phyloP scores from a whole-genome alignment of 202 grass and related monocot genomes.

The Carex arenaria region DNA sequence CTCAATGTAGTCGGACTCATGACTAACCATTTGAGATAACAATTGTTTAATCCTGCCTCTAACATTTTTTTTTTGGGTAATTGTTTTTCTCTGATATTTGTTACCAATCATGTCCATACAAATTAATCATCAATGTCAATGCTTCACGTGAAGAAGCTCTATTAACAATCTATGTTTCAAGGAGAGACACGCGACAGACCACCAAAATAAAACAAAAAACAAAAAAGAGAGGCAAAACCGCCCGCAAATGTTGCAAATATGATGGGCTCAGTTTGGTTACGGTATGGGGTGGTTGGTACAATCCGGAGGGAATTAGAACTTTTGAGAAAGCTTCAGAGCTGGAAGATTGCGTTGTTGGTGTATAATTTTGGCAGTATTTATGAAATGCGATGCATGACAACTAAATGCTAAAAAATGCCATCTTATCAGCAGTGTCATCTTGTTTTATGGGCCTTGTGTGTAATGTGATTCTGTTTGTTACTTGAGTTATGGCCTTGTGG shows the following conservation, averaged over 20 bases:
- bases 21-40: not conserved
- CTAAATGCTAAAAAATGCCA: conserved; percentile 11
- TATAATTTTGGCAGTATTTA: not conserved
- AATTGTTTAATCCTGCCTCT: not conserved
- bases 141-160: not conserved
- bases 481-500: not conserved
- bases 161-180: not conserved
- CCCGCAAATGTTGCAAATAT: not conserved
- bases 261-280: not conserved
- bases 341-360: not conserved
- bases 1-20: not conserved
- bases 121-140: not conserved
- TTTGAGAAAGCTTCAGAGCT: not conserved
- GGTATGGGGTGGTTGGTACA: not conserved
- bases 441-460: not conserved
- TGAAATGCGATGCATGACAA: not conserved
- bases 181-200: not conserved
- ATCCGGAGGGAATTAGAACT: not conserved
- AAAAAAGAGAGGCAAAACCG: not conserved
- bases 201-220: not conserved
- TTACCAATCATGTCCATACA: not conserved
- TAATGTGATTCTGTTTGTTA: not conserved
- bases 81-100: no score
- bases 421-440: not conserved
- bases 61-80: no score